phyloP scores from a whole-genome alignment of 441 rosid genomes.

The Brassica balearica region DNA sequence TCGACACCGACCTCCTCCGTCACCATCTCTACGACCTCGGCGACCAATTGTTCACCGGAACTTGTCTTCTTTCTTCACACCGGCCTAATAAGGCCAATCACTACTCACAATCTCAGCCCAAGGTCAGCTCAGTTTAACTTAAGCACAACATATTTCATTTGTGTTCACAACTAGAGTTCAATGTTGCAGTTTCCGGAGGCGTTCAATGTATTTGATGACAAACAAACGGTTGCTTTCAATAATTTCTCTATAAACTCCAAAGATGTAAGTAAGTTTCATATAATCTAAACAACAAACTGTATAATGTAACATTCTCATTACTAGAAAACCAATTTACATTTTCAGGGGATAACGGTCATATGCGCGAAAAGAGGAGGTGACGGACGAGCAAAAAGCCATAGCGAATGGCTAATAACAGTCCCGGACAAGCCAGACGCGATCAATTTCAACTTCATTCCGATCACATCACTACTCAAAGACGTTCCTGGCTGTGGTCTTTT shows the following conservation, averaged over 20 bases:
- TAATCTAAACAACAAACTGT: not conserved
- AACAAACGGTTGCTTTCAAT: slow-evolving; percentile 50
- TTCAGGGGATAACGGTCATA: slow-evolving; percentile 81
- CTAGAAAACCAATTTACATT: not conserved
- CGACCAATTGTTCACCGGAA: slow-evolving; percentile 75
- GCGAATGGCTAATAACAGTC: slow-evolving; percentile 91
- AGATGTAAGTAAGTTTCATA: slow-evolving; percentile 61
- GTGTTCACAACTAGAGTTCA: not conserved
- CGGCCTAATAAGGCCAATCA: slow-evolving; percentile 38
- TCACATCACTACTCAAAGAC: slow-evolving; percentile 80
- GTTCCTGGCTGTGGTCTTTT: slow-evolving; percentile 85
- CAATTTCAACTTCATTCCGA: slow-evolving; percentile 75
- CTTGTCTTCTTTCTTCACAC: slow-evolving; percentile 59
- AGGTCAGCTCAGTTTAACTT: slow-evolving; percentile 48
- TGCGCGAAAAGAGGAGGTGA: slow-evolving; percentile 83
- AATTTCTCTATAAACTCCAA: slow-evolving; percentile 57
- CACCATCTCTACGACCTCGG: slow-evolving; percentile 78
- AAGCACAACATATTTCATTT: not conserved
- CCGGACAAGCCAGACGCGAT: slow-evolving; percentile 72
- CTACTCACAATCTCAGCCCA: slow-evolving; percentile 40
- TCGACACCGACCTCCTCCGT: slow-evolving; percentile 66
- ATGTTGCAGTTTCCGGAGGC: slow-evolving; percentile 69
- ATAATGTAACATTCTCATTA: not conserved
- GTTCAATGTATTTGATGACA: slow-evolving; percentile 75
- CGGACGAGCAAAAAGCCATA: slow-evolving; percentile 55